Evolutionary conservation across 2,329 filamentous ascomycete species (phyloP), one percentile per base, ranked within the genome.

Genomic region (Aureobasidium musti): DNA sequence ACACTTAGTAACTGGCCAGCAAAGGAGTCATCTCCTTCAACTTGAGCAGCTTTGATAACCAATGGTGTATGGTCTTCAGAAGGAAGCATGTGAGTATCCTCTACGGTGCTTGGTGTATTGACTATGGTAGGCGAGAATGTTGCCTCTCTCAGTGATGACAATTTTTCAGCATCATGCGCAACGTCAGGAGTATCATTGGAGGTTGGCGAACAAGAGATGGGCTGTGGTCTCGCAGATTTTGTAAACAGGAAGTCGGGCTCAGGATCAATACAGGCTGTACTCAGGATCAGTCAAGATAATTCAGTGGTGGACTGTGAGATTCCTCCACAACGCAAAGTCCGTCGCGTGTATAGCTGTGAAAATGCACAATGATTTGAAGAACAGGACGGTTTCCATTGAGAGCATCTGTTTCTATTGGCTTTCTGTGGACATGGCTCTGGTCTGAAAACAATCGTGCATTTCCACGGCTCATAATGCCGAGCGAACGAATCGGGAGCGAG

Each of bases 21-120:
- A 52, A 11, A 28, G 14, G 49, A 19, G 49, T 28, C 49, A 30
- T 33, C 8, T 30, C 3, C 47, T 33, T 52, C 11, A 8, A 30
- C 10, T 8, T 8, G 19, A 3, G 17, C 5, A 30, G 21, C 10
- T 6, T 43, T 21, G 41, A 8, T n/a, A 23, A 13, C 11, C 21
- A 19, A 17, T 2, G 30, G 50, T 21, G 50, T 35, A 10, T 6
- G 7, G n/a, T 35, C 10, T 21, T 21, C 19, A 10, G 19, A 2
- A 37, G 7, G n/a, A 54, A 35, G 10, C n/a, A n/a, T 13, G 14
- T 35, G 30, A 11, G 17, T 2, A 8, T 41, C 53, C 28, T 41
- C 21, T 28, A 57, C 33, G 28, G 53, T 57, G 53, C 53, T 57
- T 57, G 53, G 53, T 17, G 53, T 57, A 23, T 57, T 57, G 53